Evolutionary conservation across 306 rosid genomes (phyloP).

Genomic region (Cicer chorassanicum): DNA sequence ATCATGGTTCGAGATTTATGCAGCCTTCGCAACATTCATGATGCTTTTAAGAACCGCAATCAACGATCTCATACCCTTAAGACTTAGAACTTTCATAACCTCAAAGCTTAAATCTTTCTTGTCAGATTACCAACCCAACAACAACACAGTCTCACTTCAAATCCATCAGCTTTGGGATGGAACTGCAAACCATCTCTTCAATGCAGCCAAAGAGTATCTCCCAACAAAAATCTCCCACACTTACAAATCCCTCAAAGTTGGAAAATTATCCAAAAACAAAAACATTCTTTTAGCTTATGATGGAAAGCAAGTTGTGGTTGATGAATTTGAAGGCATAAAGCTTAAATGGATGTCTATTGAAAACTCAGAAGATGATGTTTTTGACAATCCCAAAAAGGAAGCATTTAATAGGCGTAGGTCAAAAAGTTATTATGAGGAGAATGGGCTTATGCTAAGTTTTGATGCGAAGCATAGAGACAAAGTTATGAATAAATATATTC

Average conservation of each 20-base stretch:
- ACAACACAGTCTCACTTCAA: constrained; percentile 32
- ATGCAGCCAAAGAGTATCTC: constrained; percentile 18
- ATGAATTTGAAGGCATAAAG: constrained; percentile 42
- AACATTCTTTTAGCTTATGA: constrained; percentile 14
- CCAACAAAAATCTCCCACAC: background rate
- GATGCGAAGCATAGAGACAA: constrained; percentile 43
- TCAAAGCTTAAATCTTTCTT: constrained; percentile 34
- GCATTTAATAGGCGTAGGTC: background rate
- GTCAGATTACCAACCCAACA: background rate
- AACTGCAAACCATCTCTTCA: background rate
- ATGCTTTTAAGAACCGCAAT: constrained; percentile 48
- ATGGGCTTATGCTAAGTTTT: constrained; percentile 14
- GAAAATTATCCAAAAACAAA: constrained; percentile 7
- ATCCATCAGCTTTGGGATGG: constrained; percentile 23
- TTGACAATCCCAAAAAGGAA: background rate
- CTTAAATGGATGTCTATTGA: constrained; percentile 43
- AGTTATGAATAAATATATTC: constrained; percentile 35
- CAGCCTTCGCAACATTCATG: constrained; percentile 48
- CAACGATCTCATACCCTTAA: constrained; percentile 48
- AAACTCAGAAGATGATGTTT: background rate
- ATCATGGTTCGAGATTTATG: constrained; percentile 55
- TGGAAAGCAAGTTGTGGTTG: constrained; percentile 41
- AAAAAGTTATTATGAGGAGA: background rate
- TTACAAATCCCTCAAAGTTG: constrained; percentile 34
- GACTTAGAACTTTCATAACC: constrained; percentile 12